These are phyloP conservation scores for Ambispora gerdemannii DNA, from an alignment of 192 early-diverging fungal genomes.

Conservation along the genomic window DNA sequence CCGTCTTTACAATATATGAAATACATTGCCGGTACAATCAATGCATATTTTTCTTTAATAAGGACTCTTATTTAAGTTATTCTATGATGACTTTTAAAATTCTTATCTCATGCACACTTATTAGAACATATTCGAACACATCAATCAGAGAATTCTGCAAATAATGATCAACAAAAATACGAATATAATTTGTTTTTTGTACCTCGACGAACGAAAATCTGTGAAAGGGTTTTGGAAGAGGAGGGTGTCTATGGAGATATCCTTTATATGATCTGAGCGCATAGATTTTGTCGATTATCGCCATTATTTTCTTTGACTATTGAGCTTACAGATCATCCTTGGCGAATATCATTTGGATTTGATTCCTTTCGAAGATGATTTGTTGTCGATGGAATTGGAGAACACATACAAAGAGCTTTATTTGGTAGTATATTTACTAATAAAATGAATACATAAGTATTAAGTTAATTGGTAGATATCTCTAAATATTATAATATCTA, in stretches of 20 bases:
- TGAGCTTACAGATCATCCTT: slow-evolving; percentile 52
- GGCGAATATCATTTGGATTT: slow-evolving; percentile 89
- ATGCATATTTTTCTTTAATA: too few relatives aligned
- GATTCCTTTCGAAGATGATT: slow-evolving; percentile 86
- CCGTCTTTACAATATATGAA: slow-evolving; percentile 79
- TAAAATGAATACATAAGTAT: too few relatives aligned
- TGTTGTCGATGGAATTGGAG: slow-evolving; percentile 86
- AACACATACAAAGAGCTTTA: slow-evolving; percentile 79
- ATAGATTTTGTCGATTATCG: neutral
- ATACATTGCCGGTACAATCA: slow-evolving; percentile 67
- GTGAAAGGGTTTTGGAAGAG: slow-evolving; percentile 93
- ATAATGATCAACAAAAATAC: slow-evolving; percentile 16
- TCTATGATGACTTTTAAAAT: neutral
- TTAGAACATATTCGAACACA: slow-evolving; percentile 23
- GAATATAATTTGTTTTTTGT: slow-evolving; percentile 80
- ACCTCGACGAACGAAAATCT: slow-evolving; percentile 82
- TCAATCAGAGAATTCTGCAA: slow-evolving; percentile 12
- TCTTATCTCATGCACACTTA: slow-evolving; percentile 33
- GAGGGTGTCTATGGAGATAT: slow-evolving; percentile 84
- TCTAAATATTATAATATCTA: slow-evolving; percentile 26
- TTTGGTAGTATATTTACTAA: slow-evolving; percentile 47
- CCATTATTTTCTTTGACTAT: slow-evolving; percentile 16
- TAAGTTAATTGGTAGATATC: too few relatives aligned
- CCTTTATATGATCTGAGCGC: neutral
- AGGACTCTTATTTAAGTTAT: slow-evolving; percentile 21